phyloP scores from a whole-genome alignment of 2,329 filamentous ascomycete species.

The Penicillium sp. region DNA sequence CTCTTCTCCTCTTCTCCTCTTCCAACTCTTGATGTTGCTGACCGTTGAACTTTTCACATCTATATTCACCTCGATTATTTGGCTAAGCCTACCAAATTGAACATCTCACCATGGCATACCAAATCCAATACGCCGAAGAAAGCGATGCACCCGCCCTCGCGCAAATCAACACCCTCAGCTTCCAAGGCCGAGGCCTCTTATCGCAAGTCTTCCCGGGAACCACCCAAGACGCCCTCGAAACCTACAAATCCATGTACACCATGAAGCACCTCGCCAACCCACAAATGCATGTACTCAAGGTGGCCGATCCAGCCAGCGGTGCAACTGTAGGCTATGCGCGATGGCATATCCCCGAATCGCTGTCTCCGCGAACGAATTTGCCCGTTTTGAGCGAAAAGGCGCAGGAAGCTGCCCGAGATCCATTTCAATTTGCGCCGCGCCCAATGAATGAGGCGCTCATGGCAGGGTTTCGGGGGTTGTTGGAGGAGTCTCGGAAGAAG shows the following conservation, averaged over 20 bases:
- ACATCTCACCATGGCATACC: constrained; percentile 17
- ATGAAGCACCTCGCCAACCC: constrained; percentile 52
- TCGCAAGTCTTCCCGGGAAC: constrained; percentile 48
- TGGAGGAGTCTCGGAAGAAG: constrained; percentile 27
- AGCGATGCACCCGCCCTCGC: constrained; percentile 52
- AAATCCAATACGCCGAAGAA: constrained; percentile 44
- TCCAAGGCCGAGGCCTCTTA: constrained; percentile 48
- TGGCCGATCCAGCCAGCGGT: constrained; percentile 43
- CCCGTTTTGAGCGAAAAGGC: constrained; percentile 50
- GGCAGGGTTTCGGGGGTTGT: constrained; percentile 26
- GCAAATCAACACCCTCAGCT: constrained; percentile 56
- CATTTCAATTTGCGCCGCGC: constrained; percentile 47
- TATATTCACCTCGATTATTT: background rate
- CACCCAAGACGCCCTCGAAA: constrained; percentile 29
- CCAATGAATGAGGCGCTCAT: constrained; percentile 54
- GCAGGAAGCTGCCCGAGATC: constrained; percentile 41
- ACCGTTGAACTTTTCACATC: background rate
- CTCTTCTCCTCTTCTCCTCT: background rate
- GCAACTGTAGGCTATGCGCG: constrained; percentile 56
- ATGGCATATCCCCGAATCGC: constrained; percentile 50
- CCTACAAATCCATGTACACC: constrained; percentile 47
- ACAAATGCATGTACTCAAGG: constrained; percentile 48
- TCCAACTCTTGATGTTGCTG: no score
- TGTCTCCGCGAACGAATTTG: constrained; percentile 33
- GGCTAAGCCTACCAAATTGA: background rate